Percentiles rank a stretch among this genome's conserved stretches.
Conservation (phyloP, 352 stramenopile species). For the Globisporangium cystogenes region DNA sequence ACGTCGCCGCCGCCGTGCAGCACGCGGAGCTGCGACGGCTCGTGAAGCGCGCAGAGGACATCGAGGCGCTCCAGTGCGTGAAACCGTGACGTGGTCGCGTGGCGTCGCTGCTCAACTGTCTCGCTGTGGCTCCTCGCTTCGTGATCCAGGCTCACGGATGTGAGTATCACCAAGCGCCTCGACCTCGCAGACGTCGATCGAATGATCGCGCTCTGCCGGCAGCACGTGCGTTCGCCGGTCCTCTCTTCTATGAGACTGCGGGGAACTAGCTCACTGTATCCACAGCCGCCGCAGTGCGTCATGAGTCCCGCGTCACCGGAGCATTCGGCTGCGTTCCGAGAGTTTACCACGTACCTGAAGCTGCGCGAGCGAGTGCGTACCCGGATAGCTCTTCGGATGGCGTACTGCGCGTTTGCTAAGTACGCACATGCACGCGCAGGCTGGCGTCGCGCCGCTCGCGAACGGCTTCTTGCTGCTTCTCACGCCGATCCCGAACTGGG, state of each 20-base stretch:
- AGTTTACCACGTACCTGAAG: slow-evolving; percentile 49
- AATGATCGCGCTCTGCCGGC: slow-evolving; percentile 41
- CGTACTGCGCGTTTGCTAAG: background rate
- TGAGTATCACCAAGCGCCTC: slow-evolving; percentile 56
- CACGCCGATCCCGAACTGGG: slow-evolving; percentile 31
- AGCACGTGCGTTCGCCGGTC: slow-evolving; percentile 28
- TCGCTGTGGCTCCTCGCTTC: background rate
- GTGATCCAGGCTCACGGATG: slow-evolving; percentile 26
- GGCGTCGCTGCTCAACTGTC: too few relatives aligned
- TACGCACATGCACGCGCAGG: slow-evolving; percentile 19
- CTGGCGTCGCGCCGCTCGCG: slow-evolving; percentile 45
- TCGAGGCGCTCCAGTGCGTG: slow-evolving; percentile 45
- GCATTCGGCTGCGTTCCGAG: slow-evolving; percentile 27
- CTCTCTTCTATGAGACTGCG: too few relatives aligned
- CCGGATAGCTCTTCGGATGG: background rate
- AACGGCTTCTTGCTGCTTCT: slow-evolving; percentile 46
- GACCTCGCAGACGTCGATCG: slow-evolving; percentile 47
- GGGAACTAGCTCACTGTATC: too few relatives aligned
- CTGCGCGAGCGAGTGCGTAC: slow-evolving; percentile 39
- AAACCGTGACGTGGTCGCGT: too few relatives aligned
- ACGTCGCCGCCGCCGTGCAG: slow-evolving; percentile 3
- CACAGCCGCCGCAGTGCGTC: slow-evolving; percentile 50
- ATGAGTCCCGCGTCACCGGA: slow-evolving; percentile 21
- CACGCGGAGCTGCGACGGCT: slow-evolving; percentile 11
- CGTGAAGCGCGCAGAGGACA: slow-evolving; percentile 23